A percentile compares a stretch with the other conserved stretches of the same genome.
Evolutionary conservation across 257 asterid species (phyloP).

Genomic region (Knoxia roxburghii): DNA sequence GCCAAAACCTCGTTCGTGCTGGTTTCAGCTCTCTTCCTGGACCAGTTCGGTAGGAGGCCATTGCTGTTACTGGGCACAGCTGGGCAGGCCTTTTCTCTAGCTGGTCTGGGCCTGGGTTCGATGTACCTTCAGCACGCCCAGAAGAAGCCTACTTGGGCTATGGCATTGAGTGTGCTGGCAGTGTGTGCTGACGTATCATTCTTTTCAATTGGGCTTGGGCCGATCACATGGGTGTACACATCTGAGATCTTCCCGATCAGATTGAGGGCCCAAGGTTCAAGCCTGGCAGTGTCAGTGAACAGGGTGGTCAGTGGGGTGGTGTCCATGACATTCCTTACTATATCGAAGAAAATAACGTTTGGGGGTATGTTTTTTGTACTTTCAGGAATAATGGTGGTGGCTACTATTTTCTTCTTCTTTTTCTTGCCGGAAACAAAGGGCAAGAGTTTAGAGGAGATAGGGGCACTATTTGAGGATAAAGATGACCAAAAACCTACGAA

Average conservation of each 20-base stretch:
- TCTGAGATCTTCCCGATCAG: conserved; percentile 64
- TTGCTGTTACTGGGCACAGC: conserved; percentile 49
- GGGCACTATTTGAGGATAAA: conserved; percentile 50
- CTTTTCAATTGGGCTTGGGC: conserved; percentile 90
- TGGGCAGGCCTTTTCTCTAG: conserved; percentile 52
- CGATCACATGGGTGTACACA: conserved; percentile 84
- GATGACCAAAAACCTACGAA: conserved; percentile 8
- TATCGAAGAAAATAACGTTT: conserved; percentile 48
- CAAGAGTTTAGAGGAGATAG: conserved; percentile 66
- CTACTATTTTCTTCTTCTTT: conserved; percentile 56
- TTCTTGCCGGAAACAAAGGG: conserved; percentile 77
- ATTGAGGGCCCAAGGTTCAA: conserved; percentile 69
- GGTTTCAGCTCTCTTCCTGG: conserved; percentile 66
- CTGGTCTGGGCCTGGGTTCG: conserved; percentile 64
- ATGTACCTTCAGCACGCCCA: conserved; percentile 32
- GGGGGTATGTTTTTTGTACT: conserved; percentile 68
- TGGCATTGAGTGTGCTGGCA: conserved; percentile 54
- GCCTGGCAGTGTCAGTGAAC: conserved; percentile 69
- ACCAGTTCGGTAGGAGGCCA: conserved; percentile 73
- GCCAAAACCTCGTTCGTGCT: conserved; percentile 58
- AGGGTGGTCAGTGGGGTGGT: conserved; percentile 71
- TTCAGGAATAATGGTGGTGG: conserved; percentile 54
- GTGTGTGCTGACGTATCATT: conserved; percentile 77
- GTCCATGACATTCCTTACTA: conserved; percentile 60
- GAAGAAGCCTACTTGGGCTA: conserved; percentile 68